These are phyloP conservation scores for Guadua angustifolia DNA, from an alignment of 176 grass and related monocot species.

Conservation along the genomic window DNA sequence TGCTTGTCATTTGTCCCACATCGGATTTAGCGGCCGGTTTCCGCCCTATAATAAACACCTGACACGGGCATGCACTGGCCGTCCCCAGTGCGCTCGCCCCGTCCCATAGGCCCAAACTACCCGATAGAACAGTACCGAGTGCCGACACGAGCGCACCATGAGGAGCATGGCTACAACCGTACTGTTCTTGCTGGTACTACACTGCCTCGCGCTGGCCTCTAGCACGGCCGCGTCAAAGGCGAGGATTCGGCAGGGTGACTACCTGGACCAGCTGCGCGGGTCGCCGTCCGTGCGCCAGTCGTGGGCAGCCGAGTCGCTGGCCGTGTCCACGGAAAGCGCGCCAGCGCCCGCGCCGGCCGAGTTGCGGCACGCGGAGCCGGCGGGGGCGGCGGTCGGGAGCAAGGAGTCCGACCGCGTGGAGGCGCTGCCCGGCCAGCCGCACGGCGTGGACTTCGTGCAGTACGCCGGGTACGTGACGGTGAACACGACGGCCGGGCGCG, in stretches of 20 bases:
- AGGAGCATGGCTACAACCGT: background rate
- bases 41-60: constrained; percentile 45
- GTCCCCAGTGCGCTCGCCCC: background rate
- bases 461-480: constrained; percentile 91
- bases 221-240: background rate
- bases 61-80: background rate
- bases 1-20: constrained; percentile 35
- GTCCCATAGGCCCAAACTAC: too few relatives aligned
- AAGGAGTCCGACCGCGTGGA: constrained; percentile 68
- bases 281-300: constrained; percentile 13
- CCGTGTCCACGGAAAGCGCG: background rate
- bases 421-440: constrained; percentile 68
- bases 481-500: constrained; percentile 54
- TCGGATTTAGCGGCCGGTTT: constrained; percentile 1
- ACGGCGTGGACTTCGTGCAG: constrained; percentile 69
- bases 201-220: constrained; percentile 36
- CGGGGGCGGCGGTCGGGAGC: background rate
- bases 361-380: background rate
- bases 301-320: constrained; percentile 37
- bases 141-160: constrained; percentile 15
- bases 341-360: background rate
- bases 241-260: constrained; percentile 46
- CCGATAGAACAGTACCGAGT: background rate
- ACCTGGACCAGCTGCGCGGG: constrained; percentile 48
- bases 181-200: background rate